phyloP scores from a whole-genome alignment of 1,284 basidiomycete genomes.

The Chalciporus sp. region DNA sequence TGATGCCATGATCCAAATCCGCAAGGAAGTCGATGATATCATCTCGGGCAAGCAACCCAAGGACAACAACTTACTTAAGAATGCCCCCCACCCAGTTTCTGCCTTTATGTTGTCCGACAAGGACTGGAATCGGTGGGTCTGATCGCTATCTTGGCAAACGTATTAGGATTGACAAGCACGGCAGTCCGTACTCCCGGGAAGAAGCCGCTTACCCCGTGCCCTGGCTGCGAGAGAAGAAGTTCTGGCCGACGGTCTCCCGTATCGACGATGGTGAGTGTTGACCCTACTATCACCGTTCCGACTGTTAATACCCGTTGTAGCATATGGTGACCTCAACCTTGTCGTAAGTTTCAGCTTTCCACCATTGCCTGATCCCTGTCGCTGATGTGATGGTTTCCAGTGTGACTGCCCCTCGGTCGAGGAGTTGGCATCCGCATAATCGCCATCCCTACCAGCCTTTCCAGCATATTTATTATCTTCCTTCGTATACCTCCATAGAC shows the following conservation, averaged over 20 bases:
- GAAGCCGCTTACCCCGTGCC: constrained; percentile 84
- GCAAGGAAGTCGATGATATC: constrained; percentile 89
- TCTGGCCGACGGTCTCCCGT: constrained; percentile 90
- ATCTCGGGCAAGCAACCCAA: constrained; percentile 82
- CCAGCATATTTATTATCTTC: constrained; percentile 7
- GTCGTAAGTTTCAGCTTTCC: constrained; percentile 55
- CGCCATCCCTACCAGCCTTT: background rate
- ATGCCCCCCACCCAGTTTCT: constrained; percentile 90
- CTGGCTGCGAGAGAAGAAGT: constrained; percentile 83
- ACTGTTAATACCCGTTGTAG: constrained; percentile 37
- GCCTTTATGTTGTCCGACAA: constrained; percentile 69
- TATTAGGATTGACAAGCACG: background rate
- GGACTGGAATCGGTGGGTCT: constrained; percentile 83
- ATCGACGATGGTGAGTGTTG: constrained; percentile 81
- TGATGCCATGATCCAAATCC: constrained; percentile 96
- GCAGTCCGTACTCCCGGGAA: constrained; percentile 83
- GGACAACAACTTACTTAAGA: constrained; percentile 90
- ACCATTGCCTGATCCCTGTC: constrained; percentile 1
- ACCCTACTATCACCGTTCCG: background rate
- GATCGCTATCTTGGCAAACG: background rate
- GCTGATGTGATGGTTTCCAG: constrained; percentile 37
- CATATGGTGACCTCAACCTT: constrained; percentile 82
- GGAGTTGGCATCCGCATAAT: constrained; percentile 53
- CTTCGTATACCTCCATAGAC: constrained; percentile 15
- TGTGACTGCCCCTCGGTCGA: constrained; percentile 92